A percentile compares a stretch with the other conserved stretches of the same genome.
phyloP scores from a whole-genome alignment of 306 rosid species.

The Arachis stenosperma region DNA sequence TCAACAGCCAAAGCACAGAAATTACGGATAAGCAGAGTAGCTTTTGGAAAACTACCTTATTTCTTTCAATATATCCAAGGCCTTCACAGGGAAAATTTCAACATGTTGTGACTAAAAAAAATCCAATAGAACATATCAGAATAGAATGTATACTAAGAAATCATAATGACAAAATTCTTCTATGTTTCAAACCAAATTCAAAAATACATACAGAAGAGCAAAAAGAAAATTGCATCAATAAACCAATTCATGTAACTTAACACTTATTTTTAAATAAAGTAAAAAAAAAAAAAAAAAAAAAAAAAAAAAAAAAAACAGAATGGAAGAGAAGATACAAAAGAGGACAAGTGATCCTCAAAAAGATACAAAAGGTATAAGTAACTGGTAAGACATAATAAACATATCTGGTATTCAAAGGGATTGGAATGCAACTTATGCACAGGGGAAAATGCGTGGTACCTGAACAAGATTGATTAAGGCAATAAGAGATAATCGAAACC shows the following conservation, averaged over 20 bases:
- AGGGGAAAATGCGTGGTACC: conserved; percentile 50
- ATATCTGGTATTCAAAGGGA: too few relatives aligned
- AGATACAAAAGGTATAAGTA: too few relatives aligned
- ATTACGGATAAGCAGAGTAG: conserved; percentile 22
- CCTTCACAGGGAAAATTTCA: conserved; percentile 67
- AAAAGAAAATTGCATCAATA: background rate
- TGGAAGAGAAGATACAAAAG: too few relatives aligned
- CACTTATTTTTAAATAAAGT: background rate
- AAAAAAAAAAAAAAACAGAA: too few relatives aligned
- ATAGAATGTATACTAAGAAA: background rate
- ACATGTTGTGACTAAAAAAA: conserved; percentile 69
- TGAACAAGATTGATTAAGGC: conserved; percentile 83
- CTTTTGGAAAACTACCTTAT: conserved; percentile 57
- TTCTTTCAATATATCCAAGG: conserved; percentile 67
- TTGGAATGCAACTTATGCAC: too few relatives aligned
- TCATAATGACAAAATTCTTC: conserved; percentile 8
- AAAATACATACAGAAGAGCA: conserved; percentile 13
- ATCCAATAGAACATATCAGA: conserved; percentile 38
- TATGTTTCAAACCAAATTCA: background rate
- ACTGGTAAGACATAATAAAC: too few relatives aligned
- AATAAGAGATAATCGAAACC: conserved; percentile 79
- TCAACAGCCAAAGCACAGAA: conserved; percentile 15
- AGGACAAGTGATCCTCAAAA: too few relatives aligned
- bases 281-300: too few relatives aligned
- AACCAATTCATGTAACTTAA: conserved; percentile 15